Evolutionary conservation across 129 eudicot species (phyloP), one percentile per base, ranked within the genome.

Genomic region (Centrapalus pauciflorus): DNA sequence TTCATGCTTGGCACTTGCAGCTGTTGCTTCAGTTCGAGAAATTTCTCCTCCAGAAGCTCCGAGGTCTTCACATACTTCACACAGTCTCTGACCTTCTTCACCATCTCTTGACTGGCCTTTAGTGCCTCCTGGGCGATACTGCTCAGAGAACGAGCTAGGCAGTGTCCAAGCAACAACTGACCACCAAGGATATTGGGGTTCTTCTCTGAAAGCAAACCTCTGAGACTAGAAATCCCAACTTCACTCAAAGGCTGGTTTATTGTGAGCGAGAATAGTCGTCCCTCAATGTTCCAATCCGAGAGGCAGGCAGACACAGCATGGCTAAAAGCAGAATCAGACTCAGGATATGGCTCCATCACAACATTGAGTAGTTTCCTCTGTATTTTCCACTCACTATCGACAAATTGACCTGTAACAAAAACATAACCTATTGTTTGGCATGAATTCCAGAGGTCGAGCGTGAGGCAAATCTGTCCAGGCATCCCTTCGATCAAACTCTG

Each of bases 51-150:
- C 1, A 83, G 82, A 11, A 80, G 80, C 60, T 88, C 98, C 1
- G 90, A 85, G 6, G 96, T 88, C 77, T 86, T 93, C 55, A 93
- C 98, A 66, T 88, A 88, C 90, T 93, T 93, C 19, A 93, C 95
- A 30, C 91, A 85, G 61, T 84, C 82, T 80, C 96, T 80, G 24
- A 93, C 85, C 55, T 88, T 93, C 50, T 73, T 83, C 17, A 92
- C 88, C 0, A 73, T 74, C 17, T 80, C 91, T 1, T 80, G 68
- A 28, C 80, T 77, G 35, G 71, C 78, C 24, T 56, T 72, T 30
- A 88, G 50, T 13, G 82, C 98, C 35, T 79, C 89, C 37, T 69
- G 77, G 25, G 90, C 96, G 27, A 93, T 84, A 49, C 87, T 56
- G 70, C 95, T 88, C 56, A 93, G 58, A 38, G 89, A 79, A 55